Evolutionary conservation across 176 grass and related monocot species (phyloP), one percentile per base, ranked within the genome.

Genomic region (Carex myosuroides): DNA sequence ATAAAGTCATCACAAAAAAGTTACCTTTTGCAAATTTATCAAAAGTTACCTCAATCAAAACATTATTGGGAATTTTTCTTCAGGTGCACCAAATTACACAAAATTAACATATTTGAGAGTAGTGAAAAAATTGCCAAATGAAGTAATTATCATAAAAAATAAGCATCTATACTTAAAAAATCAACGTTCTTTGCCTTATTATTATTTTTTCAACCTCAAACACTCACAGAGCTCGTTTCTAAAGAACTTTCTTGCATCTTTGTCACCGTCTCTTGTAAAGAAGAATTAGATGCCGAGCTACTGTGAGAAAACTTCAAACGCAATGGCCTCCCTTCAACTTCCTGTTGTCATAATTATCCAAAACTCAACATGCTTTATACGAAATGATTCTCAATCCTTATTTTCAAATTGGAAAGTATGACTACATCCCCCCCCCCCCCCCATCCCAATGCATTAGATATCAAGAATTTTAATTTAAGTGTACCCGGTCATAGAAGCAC

Each of bases 311-410:
- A 79, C 66, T 86, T 91, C 60, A 98, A 68, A 30, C 96, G 86
- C 41, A 98, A 88, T 39, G 89, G 90, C 86, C 95, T 88, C 48
- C 95, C 95, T 90, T 97, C 90, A 24, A 94, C 83, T 85, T 95
- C 91, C 96, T 98, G 67, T 61, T 52, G 35, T 60, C 44, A 84
- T 21, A 50, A 82, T 20, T 21, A 84, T 59, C 10, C 64, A 75
- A 84, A 74, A 83, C 18, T 62, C 8, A 20, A 63, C 60, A 63
- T 30, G 6, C 60, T 50, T 22, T 67, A 46, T 67, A 83, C 48
- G 10, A 50, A 83, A 52, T 83, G 32, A 60, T 65, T 50, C 62
- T 54, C 71, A 54, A 75, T 54, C 2, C 12, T 74, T 74, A 52
- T 52, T 24, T 74, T 74, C 70, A 75, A 54, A 12, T 75, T 16